Percentiles rank a stretch among this genome's conserved stretches.
phyloP scores from a whole-genome alignment of 139 green algal species.

The Protoeuglena noctilucae region DNA sequence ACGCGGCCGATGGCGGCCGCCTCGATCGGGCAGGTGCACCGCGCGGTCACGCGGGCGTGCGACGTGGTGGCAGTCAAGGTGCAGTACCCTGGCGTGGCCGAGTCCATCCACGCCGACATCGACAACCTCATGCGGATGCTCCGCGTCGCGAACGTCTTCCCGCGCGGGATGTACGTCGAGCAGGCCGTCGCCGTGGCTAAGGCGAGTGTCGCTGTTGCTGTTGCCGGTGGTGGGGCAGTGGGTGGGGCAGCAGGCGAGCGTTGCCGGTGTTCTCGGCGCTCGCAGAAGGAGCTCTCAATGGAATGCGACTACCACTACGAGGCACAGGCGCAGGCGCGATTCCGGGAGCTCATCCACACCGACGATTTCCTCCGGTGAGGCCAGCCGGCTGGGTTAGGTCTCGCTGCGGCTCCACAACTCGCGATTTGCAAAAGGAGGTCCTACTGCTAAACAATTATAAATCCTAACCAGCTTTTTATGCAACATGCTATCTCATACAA shows the following conservation, averaged over 20 bases:
- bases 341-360: background rate
- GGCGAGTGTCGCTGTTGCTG: background rate
- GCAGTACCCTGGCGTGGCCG: slow-evolving; percentile 80
- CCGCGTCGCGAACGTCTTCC: slow-evolving; percentile 59
- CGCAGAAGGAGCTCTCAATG: slow-evolving; percentile 69
- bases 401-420: background rate
- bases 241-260: background rate
- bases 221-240: too few species aligned
- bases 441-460: too few species aligned
- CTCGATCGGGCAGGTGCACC: slow-evolving; percentile 54
- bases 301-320: slow-evolving; percentile 87
- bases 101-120: slow-evolving; percentile 77
- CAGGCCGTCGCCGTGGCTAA: slow-evolving; percentile 40
- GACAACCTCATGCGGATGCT: slow-evolving; percentile 89
- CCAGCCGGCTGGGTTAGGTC: background rate
- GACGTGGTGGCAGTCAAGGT: slow-evolving; percentile 66
- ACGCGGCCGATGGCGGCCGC: slow-evolving; percentile 65
- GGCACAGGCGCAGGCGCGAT: slow-evolving; percentile 14
- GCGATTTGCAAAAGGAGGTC: background rate
- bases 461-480: too few species aligned
- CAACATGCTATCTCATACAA: too few species aligned
- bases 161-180: slow-evolving; percentile 73
- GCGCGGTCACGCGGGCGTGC: too few species aligned
- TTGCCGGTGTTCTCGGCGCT: slow-evolving; percentile 22
- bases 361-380: background rate